These are phyloP conservation scores for Phycomyces nitens DNA, from an alignment of 192 early-diverging fungal species.

Conservation along the genomic window DNA sequence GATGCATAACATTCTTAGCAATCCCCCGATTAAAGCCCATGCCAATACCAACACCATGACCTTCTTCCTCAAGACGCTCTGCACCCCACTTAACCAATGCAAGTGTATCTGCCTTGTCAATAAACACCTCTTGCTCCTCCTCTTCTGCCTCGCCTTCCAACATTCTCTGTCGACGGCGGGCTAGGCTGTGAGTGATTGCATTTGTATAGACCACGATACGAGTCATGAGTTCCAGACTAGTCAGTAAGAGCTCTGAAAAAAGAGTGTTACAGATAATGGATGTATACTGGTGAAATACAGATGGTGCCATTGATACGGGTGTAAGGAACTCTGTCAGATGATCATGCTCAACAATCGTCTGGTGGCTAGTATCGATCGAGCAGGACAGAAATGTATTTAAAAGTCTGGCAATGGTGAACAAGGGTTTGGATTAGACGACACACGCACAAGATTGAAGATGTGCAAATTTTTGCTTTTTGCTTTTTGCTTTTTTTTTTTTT, in stretches of 20 bases:
- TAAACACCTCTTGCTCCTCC: neutral
- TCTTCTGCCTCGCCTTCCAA: neutral
- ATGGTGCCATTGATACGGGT: slow-evolving; percentile 7
- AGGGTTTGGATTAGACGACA: neutral
- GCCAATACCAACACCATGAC: slow-evolving; percentile 27
- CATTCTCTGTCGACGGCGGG: neutral
- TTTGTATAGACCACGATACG: slow-evolving; percentile 29
- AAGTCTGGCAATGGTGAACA: neutral
- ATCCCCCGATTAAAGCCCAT: slow-evolving; percentile 29
- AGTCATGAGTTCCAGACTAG: slow-evolving; percentile 20
- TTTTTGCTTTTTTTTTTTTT: no score
- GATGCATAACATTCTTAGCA: slow-evolving; percentile 32
- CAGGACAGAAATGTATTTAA: slow-evolving; percentile 22
- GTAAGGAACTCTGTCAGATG: slow-evolving; percentile 19
- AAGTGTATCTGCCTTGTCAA: slow-evolving; percentile 18
- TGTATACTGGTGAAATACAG: slow-evolving; percentile 26
- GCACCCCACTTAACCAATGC: slow-evolving; percentile 25
- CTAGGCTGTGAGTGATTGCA: slow-evolving; percentile 17
- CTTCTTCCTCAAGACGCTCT: slow-evolving; percentile 33
- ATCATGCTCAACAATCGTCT: slow-evolving; percentile 23
- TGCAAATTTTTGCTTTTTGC: no score
- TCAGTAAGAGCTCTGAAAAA: slow-evolving; percentile 23
- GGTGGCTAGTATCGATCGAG: slow-evolving; percentile 19
- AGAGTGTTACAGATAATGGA: slow-evolving; percentile 31
- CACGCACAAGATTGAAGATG: no score